Conservation (phyloP, 257 asterid genomes). For the Petunia axillaris region DNA sequence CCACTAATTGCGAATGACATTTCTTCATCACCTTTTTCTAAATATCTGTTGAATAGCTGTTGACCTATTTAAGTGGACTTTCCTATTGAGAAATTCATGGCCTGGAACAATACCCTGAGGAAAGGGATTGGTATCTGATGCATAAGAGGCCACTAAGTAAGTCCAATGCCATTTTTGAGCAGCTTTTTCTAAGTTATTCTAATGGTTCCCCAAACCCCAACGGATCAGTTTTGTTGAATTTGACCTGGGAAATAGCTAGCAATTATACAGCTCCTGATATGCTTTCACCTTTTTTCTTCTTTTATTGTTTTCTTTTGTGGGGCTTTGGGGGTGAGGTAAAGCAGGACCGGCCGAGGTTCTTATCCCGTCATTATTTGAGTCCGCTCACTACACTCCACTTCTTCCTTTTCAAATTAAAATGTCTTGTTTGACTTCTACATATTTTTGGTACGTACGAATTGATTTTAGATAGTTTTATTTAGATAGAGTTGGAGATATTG, state of each 20-base stretch:
- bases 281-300: neutral
- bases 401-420: conserved; percentile 9
- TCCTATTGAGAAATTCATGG: neutral
- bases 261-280: neutral
- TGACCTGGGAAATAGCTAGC: conserved; percentile 1
- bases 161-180: neutral
- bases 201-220: conserved; percentile 6
- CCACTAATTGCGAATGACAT: neutral
- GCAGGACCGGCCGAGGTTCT: neutral
- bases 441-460: neutral
- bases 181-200: neutral
- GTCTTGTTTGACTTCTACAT: neutral
- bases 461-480: neutral
- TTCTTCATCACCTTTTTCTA: neutral
- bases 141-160: neutral
- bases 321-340: neutral
- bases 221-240: conserved; percentile 13
- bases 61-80: too few species aligned
- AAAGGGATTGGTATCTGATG: neutral
- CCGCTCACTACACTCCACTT: neutral
- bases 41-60: neutral
- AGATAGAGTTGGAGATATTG: neutral
- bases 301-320: neutral
- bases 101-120: neutral
- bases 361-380: neutral